A percentile compares a stretch with the other conserved stretches of the same genome.
phyloP scores from a whole-genome alignment of 2,329 filamentous ascomycete genomes.

The Fusarium miscanthi region DNA sequence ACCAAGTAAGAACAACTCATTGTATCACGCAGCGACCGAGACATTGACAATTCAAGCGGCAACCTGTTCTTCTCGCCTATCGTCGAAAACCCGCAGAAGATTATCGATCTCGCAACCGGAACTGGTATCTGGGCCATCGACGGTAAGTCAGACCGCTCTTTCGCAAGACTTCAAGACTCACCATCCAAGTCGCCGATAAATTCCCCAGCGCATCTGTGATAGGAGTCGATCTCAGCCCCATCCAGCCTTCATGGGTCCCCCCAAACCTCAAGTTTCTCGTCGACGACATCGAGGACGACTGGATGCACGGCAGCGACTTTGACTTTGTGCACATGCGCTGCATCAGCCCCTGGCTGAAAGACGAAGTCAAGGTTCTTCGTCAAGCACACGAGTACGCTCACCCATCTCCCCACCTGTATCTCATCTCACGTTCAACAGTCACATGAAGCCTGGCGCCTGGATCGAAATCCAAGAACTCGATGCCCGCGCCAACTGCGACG shows the following conservation, averaged over 20 bases:
- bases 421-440: background rate
- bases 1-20: slow-evolving; percentile 21
- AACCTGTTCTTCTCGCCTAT: slow-evolving; percentile 38
- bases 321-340: slow-evolving; percentile 43
- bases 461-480: slow-evolving; percentile 52
- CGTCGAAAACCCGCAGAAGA: slow-evolving; percentile 27
- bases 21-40: rapidly evolving
- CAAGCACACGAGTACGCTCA: slow-evolving; percentile 28
- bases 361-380: slow-evolving; percentile 25
- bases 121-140: slow-evolving; percentile 43
- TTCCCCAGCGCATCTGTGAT: slow-evolving; percentile 39
- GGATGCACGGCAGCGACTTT: slow-evolving; percentile 49
- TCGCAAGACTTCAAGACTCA: background rate
- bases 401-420: rapidly evolving
- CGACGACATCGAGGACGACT: slow-evolving; percentile 59
- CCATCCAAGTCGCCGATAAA: slow-evolving; percentile 35
- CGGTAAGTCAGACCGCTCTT: background rate
- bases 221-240: slow-evolving; percentile 42
- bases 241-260: slow-evolving; percentile 51
- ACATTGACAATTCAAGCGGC: slow-evolving; percentile 19
- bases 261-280: slow-evolving; percentile 55
- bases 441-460: slow-evolving; percentile 38
- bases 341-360: slow-evolving; percentile 39
- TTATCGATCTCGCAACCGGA: slow-evolving; percentile 39
- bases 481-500: slow-evolving; percentile 52